Evolutionary conservation across 768 basidiomycete genomes (phyloP), one percentile per base, ranked within the genome.

Genomic region (Leccinum obscurum): DNA sequence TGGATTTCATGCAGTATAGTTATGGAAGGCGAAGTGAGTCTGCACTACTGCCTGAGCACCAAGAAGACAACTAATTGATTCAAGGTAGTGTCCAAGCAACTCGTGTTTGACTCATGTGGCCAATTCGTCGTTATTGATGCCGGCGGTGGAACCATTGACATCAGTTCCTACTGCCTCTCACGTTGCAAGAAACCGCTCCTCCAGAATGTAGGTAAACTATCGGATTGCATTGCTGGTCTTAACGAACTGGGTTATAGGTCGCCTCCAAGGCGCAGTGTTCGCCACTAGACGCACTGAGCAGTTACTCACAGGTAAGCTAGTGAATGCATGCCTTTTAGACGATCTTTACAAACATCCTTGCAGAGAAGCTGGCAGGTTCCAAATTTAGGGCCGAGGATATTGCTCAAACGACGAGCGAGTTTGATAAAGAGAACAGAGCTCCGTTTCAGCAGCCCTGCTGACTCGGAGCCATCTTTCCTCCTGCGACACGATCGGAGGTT

Each of bases 71-170:
- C 67, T 26, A 66, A 68, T 52, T 66, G 64, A 17, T 67, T 77
- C 54, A 63, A 66, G 64, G 75, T 69, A 35, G 37, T 1, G n/a
- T 58, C 4, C 37, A 14, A 6, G 6, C 3, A 39, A 26, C 15
- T 26, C 3, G 41, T 17, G 20, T 46, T 46, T 37, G 22, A 50
- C 26, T 85, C 4, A 71, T 83, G 59, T 30, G 28, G 28, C 28
- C 28, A 30, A 30, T 30, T 30, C 28, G 28, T 30, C 28, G 75
- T 87, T 35, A 80, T 86, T 17, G 84, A 87, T 59, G 84, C 85
- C 4, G 85, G 86, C 8, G 84, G 84, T 48, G 86, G 84, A n/a
- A 87, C 85, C 0, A 74, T 87, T 35, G 85, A 88, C 60, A 73
- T 87, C 44, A 85, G 83, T 59, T 76, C 81, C 14, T 88, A 87